A percentile compares a stretch with the other conserved stretches of the same genome.
These are phyloP conservation scores for Lipomyces sp. DNA, from an alignment of 805 yeast species.

Conservation along the genomic window DNA sequence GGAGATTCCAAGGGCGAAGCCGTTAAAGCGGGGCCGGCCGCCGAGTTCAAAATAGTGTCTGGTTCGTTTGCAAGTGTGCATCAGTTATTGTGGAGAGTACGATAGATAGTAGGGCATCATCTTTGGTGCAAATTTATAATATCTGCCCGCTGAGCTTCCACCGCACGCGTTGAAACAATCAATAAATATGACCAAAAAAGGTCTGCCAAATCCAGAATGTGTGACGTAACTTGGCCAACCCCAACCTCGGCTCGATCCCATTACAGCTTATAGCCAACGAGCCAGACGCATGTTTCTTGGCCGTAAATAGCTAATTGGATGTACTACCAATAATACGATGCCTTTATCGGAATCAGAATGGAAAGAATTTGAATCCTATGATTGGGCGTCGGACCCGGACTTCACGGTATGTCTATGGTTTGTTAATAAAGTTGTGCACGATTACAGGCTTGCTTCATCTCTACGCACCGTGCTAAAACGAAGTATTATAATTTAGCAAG, in stretches of 20 bases:
- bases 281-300: no score
- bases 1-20: slow-evolving; percentile 11
- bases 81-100: slow-evolving; percentile 11
- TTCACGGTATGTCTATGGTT: slow-evolving; percentile 22
- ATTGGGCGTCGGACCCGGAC: slow-evolving; percentile 27
- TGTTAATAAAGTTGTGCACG: no score
- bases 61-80: background rate
- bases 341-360: slow-evolving; percentile 23
- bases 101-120: slow-evolving; percentile 3
- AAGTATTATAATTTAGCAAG: slow-evolving; percentile 4
- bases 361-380: slow-evolving; percentile 27
- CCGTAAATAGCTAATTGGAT: background rate
- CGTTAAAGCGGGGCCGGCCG: slow-evolving; percentile 2
- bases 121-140: background rate
- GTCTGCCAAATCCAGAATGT: no score
- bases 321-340: slow-evolving; percentile 1
- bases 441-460: background rate
- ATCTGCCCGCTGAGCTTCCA: background rate
- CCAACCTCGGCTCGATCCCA: background rate
- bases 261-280: no score
- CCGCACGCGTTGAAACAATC: no score
- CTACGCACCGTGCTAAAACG: background rate
- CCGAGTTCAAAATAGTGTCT: slow-evolving; percentile 3
- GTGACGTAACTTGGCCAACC: background rate
- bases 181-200: no score